phyloP scores from a whole-genome alignment of 148 eudicot genomes.

The Chenopodium quinoa region DNA sequence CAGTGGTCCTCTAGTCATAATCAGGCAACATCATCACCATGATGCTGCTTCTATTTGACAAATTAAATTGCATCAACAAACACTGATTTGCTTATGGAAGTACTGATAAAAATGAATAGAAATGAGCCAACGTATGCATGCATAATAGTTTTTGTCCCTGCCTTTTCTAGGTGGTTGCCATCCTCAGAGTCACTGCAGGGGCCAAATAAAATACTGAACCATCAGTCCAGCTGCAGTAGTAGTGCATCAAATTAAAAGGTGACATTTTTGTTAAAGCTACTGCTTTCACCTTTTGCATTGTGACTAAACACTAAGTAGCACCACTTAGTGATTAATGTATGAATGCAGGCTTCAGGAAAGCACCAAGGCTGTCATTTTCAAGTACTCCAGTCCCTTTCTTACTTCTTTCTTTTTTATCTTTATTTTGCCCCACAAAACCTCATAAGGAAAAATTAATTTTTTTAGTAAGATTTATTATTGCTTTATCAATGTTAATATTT shows the following conservation, averaged over 20 bases:
- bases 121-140: neutral
- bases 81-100: neutral
- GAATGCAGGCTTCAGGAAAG: constrained; percentile 27
- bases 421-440: neutral
- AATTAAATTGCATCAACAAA: neutral
- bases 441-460: neutral
- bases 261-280: constrained; percentile 21
- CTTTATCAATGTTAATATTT: neutral
- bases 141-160: neutral
- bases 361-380: constrained; percentile 16
- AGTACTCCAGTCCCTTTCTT: constrained; percentile 27
- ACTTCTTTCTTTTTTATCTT: neutral
- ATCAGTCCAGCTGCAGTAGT: constrained; percentile 9
- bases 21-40: neutral
- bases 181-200: constrained; percentile 8
- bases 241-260: constrained; percentile 23
- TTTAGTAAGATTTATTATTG: constrained; percentile 13
- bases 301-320: constrained; percentile 11
- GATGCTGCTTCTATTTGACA: neutral
- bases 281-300: constrained; percentile 24
- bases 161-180: constrained; percentile 14
- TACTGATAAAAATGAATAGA: neutral
- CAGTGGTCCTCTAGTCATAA: neutral
- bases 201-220: neutral
- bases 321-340: constrained; percentile 17